A percentile compares a stretch with the other conserved stretches of the same genome.
Evolutionary conservation across 1,284 basidiomycete genomes (phyloP).

Genomic region (Cutaneotrichosporon sp.): DNA sequence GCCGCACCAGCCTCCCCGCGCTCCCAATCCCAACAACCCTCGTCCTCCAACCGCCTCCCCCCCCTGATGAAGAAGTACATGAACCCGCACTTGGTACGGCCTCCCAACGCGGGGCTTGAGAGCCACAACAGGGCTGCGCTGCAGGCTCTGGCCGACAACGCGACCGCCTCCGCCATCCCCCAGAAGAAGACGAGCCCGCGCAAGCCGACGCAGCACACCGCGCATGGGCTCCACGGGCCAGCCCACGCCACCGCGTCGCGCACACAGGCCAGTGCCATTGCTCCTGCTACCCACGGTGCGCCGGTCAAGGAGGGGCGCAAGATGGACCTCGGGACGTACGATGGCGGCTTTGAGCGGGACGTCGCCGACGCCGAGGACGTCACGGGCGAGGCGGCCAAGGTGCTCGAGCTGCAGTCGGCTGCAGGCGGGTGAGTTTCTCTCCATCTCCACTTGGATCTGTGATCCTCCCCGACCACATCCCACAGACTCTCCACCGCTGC

Average conservation of each 20-base stretch:
- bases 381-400: conserved; percentile 69
- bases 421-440: conserved; percentile 59
- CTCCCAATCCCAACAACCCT: background rate
- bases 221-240: conserved; percentile 18
- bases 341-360: conserved; percentile 82
- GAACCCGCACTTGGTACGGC: conserved; percentile 48
- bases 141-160: conserved; percentile 37
- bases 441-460: too few relatives aligned
- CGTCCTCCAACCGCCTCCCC: conserved; percentile 38
- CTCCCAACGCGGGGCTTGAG: conserved; percentile 44
- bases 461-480: too few relatives aligned
- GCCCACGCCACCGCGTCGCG: conserved; percentile 36
- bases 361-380: conserved; percentile 58
- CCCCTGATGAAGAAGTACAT: conserved; percentile 54
- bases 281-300: background rate
- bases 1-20: background rate
- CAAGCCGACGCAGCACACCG: conserved; percentile 13
- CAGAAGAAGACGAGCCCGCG: background rate
- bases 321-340: conserved; percentile 75
- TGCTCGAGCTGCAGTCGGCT: conserved; percentile 71
- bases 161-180: background rate
- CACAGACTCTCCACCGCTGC: too few relatives aligned
- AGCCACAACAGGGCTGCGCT: conserved; percentile 41
- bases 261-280: conserved; percentile 19
- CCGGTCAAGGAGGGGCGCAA: background rate